Conservation (phyloP, 2,329 filamentous ascomycete genomes). For the Drechmeria coniospora region DNA sequence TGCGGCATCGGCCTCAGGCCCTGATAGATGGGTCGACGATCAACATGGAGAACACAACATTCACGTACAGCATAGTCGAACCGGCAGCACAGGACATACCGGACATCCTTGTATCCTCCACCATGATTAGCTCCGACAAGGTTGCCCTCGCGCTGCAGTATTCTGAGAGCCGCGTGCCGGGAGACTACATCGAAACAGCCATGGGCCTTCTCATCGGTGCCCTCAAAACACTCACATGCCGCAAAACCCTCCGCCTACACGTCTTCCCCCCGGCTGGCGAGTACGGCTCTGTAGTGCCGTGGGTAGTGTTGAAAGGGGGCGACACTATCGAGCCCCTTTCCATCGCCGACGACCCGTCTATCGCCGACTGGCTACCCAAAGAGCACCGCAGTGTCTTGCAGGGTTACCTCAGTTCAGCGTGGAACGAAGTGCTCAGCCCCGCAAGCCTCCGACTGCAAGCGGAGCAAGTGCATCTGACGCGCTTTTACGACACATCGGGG, state of each 20-base stretch:
- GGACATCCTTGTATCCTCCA: slow-evolving; percentile 30
- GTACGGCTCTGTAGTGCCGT: slow-evolving; percentile 17
- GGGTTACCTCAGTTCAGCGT: slow-evolving; percentile 24
- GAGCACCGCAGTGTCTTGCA: slow-evolving; percentile 26
- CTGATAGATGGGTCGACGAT: slow-evolving; percentile 22
- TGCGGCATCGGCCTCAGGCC: slow-evolving; percentile 28
- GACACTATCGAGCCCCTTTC: slow-evolving; percentile 9
- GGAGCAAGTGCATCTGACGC: slow-evolving; percentile 25
- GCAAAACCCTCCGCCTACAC: slow-evolving; percentile 28
- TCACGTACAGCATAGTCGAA: slow-evolving; percentile 27
- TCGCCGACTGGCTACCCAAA: slow-evolving; percentile 16
- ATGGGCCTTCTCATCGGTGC: slow-evolving; percentile 29
- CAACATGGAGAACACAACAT: slow-evolving; percentile 28
- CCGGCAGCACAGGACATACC: slow-evolving; percentile 24
- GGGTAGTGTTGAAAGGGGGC: slow-evolving; percentile 22
- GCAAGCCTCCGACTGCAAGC: slow-evolving; percentile 22
- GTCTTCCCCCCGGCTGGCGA: slow-evolving; percentile 27
- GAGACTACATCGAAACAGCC: slow-evolving; percentile 26
- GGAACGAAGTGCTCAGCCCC: slow-evolving; percentile 28
- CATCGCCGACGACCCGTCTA: slow-evolving; percentile 2
- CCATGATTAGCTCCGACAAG: slow-evolving; percentile 17
- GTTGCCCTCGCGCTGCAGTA: slow-evolving; percentile 30
- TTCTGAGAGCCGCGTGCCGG: slow-evolving; percentile 26
- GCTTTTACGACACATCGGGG: slow-evolving; percentile 36
- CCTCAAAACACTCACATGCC: slow-evolving; percentile 28